Evolutionary conservation across 2,329 filamentous ascomycete species (phyloP), one percentile per base, ranked within the genome.

Genomic region (Ceratocystis huliohia): DNA sequence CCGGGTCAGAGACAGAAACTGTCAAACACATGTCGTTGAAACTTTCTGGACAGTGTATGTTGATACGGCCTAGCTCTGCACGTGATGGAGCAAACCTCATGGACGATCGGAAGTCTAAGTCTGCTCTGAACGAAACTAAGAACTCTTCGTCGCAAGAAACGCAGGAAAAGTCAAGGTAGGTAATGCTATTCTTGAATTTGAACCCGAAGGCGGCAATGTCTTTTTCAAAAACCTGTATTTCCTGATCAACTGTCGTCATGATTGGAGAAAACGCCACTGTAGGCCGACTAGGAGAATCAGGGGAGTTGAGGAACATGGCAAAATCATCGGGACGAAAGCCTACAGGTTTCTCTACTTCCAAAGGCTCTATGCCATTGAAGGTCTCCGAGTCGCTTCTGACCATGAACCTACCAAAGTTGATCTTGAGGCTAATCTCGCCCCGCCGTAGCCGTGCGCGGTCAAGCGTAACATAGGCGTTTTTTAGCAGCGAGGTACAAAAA

Each of bases 141-240:
- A 66, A 59, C 25, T 56, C 33, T 8, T 63, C 61, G 3, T 41
- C 61, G 3, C 44, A 44, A 28, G 46, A 63, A 48, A 30, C 22
- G 37, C 65, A 66, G 15, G 65, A 66, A 46, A 66, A 66, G 22
- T 66, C 65, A 37, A 63, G 41, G 44, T 57, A 66, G 3, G 61
- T 66, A 17, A 37, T 66, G 22, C 46, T 59, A 20, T 13, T 57
- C 37, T 46, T 44, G n/a, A 53, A 66, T 15, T 33, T 48, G 30
- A 61, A 64, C 13, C 48, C 30, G 3, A 63, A 22, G 2, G n/a
- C 22, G 4, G 10, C 53, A n/a, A 64, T 30, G 6, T 46, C 5
- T 5, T n/a, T 10, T 33, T 66, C 65, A 50, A 66, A 66, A 17
- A n/a, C 45, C 10, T n/a, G 37, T 6, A 66, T 61, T 6, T 66